Conservation (phyloP, 2,329 filamentous ascomycete genomes). For the Sordariomycetes sp. region DNA sequence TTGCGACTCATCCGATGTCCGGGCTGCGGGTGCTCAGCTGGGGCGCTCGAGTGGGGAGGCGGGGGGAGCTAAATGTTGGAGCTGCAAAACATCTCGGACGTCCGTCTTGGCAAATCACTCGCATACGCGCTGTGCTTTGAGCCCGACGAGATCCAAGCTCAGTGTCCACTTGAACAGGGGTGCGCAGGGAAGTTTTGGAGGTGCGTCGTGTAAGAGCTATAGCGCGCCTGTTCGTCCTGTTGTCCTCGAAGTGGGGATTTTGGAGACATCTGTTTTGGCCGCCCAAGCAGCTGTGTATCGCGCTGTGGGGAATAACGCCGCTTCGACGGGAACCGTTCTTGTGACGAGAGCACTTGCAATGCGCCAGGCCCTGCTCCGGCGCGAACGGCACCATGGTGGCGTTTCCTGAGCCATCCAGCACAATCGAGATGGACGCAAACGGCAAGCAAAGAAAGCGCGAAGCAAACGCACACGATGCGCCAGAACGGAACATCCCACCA, state of each 20-base stretch:
- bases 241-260: too few relatives aligned
- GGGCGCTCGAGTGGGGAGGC: not conserved
- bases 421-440: not conserved
- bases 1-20: not conserved
- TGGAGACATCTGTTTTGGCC: too few relatives aligned
- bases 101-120: not conserved
- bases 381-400: too few relatives aligned
- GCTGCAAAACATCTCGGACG: not conserved
- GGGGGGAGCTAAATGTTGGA: not conserved
- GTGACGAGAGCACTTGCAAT: too few relatives aligned
- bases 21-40: not conserved
- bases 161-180: not conserved
- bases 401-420: too few relatives aligned
- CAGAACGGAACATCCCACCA: constrained; percentile 16
- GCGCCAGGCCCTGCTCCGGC: too few relatives aligned
- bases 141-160: not conserved
- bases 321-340: too few relatives aligned
- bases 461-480: not conserved
- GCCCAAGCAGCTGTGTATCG: too few relatives aligned
- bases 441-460: not conserved
- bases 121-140: not conserved
- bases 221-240: too few relatives aligned
- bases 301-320: too few relatives aligned
- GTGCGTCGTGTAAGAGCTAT: too few relatives aligned
- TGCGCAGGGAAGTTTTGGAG: too few relatives aligned